Evolutionary conservation across 495 filamentous ascomycete genomes (phyloP), one percentile per base, ranked within the genome.

Genomic region (Alectoria sarmentosa): DNA sequence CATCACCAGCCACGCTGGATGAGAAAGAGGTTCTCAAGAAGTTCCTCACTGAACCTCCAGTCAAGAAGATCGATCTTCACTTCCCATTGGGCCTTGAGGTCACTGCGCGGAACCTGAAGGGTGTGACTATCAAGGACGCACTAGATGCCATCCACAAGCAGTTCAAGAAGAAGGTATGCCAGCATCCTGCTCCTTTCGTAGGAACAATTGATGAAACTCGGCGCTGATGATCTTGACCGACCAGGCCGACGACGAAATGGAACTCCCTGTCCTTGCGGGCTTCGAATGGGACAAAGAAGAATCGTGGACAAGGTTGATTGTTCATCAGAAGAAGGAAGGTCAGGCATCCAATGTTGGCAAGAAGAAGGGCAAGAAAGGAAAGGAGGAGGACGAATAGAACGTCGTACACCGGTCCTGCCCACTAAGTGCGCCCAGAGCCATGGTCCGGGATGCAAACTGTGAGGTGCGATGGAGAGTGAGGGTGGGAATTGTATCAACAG

Each of bases 221-320:
- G 34, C 52, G 64, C 69, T 72, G 54, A 73, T 64, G 38, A 26
- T 65, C 42, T 11, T 46, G 34, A 55, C 42, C 34, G 37, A 58
- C 48, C 71, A 96, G 92, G 85, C 88, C 60, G 92, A 96, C 69
- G 92, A 96, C 72, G 92, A 96, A 73, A 79, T 96, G 59, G 85
- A 90, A 21, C 78, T 83, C 63, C 90, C 92, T 68, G 86, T 90
- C 81, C 84, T 96, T 66, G 86, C 86, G 66, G 92, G 92, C 64
- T 96, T 96, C 81, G 91, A 96, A 80, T 96, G 91, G 91, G 88
- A 93, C 76, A 88, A 90, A 74, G 89, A 94, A 68, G 90, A 93
- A 76, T 90, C 82, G 73, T 88, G 84, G 80, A 83, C 81, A 60
- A 82, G 84, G 34, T 80, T 96, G 67, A 80, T 90, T 65, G 91